phyloP scores from a whole-genome alignment of 192 early-diverging fungal species.

The Gonapodya sp. region DNA sequence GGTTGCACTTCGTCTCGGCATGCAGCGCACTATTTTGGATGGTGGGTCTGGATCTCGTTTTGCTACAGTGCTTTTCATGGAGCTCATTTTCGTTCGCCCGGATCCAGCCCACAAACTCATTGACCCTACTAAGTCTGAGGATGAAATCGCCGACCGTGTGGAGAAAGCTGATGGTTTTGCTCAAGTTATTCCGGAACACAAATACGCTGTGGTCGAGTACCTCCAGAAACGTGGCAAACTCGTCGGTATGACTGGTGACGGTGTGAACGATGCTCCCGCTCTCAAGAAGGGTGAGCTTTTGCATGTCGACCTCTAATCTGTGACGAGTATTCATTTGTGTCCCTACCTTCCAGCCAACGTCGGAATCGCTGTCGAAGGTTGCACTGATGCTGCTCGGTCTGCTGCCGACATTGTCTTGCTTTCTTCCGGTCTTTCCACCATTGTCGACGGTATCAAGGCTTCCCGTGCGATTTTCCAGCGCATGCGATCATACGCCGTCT shows the following conservation, averaged over 20 bases:
- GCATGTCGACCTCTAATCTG: not conserved
- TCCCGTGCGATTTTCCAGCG: slow-evolving; percentile 92
- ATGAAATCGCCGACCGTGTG: slow-evolving; percentile 72
- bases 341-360: slow-evolving; percentile 56
- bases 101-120: slow-evolving; percentile 60
- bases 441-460: slow-evolving; percentile 82
- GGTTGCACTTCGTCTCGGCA: slow-evolving; percentile 80
- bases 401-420: slow-evolving; percentile 94
- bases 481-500: slow-evolving; percentile 32
- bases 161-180: slow-evolving; percentile 90
- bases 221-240: slow-evolving; percentile 77
- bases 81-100: not conserved
- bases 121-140: slow-evolving; percentile 65
- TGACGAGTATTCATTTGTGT: not conserved
- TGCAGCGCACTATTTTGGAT: slow-evolving; percentile 85
- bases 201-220: slow-evolving; percentile 92
- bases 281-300: slow-evolving; percentile 66
- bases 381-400: slow-evolving; percentile 90
- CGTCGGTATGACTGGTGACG: slow-evolving; percentile 95
- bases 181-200: slow-evolving; percentile 97
- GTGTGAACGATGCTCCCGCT: slow-evolving; percentile 96
- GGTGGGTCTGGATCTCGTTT: not conserved
- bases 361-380: slow-evolving; percentile 91
- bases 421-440: slow-evolving; percentile 79
- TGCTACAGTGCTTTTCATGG: not conserved